These are phyloP conservation scores for Exophiala lecanii-corni DNA, from an alignment of 2,329 filamentous ascomycete genomes.

Conservation along the genomic window DNA sequence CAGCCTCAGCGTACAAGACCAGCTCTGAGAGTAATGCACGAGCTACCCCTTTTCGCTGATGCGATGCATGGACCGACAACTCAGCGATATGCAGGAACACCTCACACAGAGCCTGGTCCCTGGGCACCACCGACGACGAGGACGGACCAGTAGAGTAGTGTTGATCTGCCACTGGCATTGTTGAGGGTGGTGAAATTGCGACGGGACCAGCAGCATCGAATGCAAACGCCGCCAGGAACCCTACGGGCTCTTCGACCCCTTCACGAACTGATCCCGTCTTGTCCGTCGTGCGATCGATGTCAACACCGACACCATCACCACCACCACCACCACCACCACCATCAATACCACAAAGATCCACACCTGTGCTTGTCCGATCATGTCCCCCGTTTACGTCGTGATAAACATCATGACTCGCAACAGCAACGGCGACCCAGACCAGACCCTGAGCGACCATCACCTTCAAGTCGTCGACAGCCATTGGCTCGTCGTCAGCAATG, in stretches of 20 bases:
- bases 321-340: no score
- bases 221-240: constrained; percentile 7
- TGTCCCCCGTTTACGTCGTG: no score
- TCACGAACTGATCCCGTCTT: no score
- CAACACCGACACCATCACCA: neutral
- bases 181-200: neutral
- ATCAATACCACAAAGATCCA: no score
- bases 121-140: neutral
- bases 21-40: constrained; percentile 2
- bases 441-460: neutral
- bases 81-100: constrained; percentile 12
- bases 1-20: neutral
- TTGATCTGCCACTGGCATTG: no score
- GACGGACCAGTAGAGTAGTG: neutral
- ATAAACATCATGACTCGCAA: no score
- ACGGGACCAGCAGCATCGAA: neutral
- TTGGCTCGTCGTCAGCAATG: constrained; percentile 10
- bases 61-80: constrained; percentile 6
- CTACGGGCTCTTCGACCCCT: constrained; percentile 4
- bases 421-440: constrained; percentile 7
- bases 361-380: no score
- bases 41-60: constrained; percentile 8
- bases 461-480: constrained; percentile 1
- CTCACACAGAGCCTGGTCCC: no score
- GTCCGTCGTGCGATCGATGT: no score